Evolutionary conservation across 345 rosid genomes (phyloP).

Genomic region (Populus pruinosa): DNA sequence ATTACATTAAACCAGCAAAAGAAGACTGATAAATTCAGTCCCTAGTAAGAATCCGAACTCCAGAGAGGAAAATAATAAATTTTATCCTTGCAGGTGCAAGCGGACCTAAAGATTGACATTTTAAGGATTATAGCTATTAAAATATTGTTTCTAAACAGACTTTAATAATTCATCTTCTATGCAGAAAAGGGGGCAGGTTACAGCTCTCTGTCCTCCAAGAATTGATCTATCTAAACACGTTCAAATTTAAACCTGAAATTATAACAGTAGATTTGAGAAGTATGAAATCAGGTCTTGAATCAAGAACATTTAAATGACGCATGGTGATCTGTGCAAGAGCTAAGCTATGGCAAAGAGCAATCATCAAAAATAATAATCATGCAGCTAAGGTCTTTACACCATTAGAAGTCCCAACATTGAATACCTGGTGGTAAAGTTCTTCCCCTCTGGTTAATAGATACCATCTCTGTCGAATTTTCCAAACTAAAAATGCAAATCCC

Average conservation of each 20-base stretch:
- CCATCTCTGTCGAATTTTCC: constrained; percentile 43
- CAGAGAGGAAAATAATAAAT: neutral
- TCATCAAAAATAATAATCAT: neutral
- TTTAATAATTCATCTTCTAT: neutral
- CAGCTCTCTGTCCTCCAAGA: no score
- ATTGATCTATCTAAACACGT: neutral
- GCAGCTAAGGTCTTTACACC: neutral
- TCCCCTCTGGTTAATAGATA: constrained; percentile 54
- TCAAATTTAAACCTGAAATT: constrained; percentile 5
- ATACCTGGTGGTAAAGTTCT: constrained; percentile 72
- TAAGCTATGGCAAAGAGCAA: neutral
- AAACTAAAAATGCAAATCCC: constrained; percentile 36
- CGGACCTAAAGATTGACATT: neutral
- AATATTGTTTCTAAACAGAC: neutral
- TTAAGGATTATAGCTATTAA: neutral
- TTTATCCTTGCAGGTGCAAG: neutral
- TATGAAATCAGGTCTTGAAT: neutral
- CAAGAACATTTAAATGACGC: constrained; percentile 1
- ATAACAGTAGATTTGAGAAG: neutral
- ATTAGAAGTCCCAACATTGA: neutral
- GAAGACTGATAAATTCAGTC: neutral
- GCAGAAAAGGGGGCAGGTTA: neutral
- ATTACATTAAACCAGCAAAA: neutral
- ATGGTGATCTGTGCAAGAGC: neutral
- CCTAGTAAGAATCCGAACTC: neutral